Evolutionary conservation across 2,329 filamentous ascomycete species (phyloP).

Genomic region (Fusarium praegraminearum): DNA sequence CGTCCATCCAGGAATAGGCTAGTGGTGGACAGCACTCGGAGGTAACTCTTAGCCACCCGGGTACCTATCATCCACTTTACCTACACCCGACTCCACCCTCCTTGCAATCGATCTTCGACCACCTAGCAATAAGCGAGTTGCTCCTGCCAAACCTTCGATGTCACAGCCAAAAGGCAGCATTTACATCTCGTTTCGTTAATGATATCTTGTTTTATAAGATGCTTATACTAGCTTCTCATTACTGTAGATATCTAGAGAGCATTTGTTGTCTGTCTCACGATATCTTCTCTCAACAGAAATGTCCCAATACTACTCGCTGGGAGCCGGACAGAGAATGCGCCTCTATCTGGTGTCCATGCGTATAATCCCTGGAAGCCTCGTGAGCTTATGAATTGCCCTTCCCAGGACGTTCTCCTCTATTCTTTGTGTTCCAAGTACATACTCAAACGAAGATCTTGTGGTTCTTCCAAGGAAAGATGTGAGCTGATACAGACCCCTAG

Average conservation of each 20-base stretch:
- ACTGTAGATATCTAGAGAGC: background rate
- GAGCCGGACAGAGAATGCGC: conserved; percentile 5
- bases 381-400: background rate
- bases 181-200: background rate
- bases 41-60: background rate
- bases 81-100: conserved; percentile 16
- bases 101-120: conserved; percentile 31
- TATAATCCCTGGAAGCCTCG: conserved; percentile 14
- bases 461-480: background rate
- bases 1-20: background rate
- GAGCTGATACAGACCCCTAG: background rate
- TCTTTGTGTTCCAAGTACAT: background rate
- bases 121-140: conserved; percentile 8
- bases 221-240: background rate
- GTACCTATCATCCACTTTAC: conserved; percentile 2
- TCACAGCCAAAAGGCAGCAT: background rate
- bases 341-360: conserved; percentile 11
- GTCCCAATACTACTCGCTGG: conserved; percentile 4
- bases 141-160: background rate
- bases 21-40: background rate
- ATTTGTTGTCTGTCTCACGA: conserved; percentile 11
- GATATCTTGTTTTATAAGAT: conserved; percentile 1
- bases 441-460: background rate
- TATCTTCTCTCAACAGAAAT: conserved; percentile 1
- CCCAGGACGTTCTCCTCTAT: background rate